Evolutionary conservation across 129 eudicot species (phyloP), one percentile per base, ranked within the genome.

Genomic region (Lonicera japonica): DNA sequence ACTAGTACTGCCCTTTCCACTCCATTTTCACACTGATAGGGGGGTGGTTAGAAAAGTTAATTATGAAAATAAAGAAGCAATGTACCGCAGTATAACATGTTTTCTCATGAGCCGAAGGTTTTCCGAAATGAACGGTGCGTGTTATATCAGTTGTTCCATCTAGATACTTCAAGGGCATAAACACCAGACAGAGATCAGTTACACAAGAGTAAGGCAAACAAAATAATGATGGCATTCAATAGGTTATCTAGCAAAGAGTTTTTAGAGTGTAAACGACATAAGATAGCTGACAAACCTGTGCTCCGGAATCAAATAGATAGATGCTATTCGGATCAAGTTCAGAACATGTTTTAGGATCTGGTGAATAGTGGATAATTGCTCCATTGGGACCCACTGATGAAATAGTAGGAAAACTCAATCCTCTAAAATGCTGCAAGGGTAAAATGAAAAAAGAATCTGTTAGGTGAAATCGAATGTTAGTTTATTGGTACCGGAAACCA

Each of bases 91-190:
- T 88, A 60, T 78, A 94, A 77, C 96, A 94, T 68, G 80, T 79
- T 75, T 94, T 94, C 81, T 88, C 96, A 80, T 94, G 99, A 61
- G 86, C 72, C 13, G 96, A 75, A 66, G 99, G 96, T 75, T 79
- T 78, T 51, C 99, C 99, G 20, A 94, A 94, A 73, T 94, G 99
- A 62, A 88, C 95, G 20, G 99, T 94, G 70, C 99, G 80, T 56
- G 99, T 94, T 67, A 94, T 94, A 67, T 94, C 99, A 7, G 99
- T 94, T 73, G 99, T 94, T 66, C 99, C 99, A 68, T 94, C 99
- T 54, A 85, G 75, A 78, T 89, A 89, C 95, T 89, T 29, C 18
- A 74, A 69, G 72, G 43, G 57, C 16, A 61, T 21, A 23, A 38
- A 66, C 16, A 74, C 21, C 68, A 70, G 36, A 29, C 4, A 29